phyloP scores from a whole-genome alignment of 345 rosid genomes.

The Linum tenue region DNA sequence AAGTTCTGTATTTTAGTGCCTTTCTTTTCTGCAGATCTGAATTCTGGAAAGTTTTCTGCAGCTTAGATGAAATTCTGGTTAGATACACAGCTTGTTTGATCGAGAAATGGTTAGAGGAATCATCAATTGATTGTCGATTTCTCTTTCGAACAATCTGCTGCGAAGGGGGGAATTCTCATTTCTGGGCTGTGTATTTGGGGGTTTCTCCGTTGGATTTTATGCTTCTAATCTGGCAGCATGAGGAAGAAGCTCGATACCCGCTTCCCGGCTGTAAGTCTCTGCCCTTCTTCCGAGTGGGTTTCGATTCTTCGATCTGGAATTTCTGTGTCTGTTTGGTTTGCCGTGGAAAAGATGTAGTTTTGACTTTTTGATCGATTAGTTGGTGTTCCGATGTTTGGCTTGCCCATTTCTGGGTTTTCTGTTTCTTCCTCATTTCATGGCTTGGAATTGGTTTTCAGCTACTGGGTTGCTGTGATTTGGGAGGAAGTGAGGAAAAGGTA shows the following conservation, averaged over 20 bases:
- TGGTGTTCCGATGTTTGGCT: not conserved
- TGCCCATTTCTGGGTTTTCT: not conserved
- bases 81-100: not conserved
- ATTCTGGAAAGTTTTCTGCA: constrained; percentile 3
- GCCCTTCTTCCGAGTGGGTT: not conserved
- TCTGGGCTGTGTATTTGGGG: not conserved
- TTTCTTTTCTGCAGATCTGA: constrained; percentile 17
- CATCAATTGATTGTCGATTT: constrained; percentile 6
- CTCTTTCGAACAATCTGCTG: constrained; percentile 2
- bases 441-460: not conserved
- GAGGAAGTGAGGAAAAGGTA: not conserved
- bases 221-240: constrained; percentile 41
- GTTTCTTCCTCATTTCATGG: not conserved
- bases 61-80: not conserved
- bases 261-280: constrained; percentile 57
- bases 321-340: not conserved
- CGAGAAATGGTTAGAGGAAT: constrained; percentile 5
- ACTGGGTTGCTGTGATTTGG: not conserved
- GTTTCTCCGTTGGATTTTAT: constrained; percentile 10
- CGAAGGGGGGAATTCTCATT: not conserved
- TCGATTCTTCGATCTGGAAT: not conserved
- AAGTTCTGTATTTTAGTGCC: not conserved
- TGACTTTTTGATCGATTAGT: constrained; percentile 1
- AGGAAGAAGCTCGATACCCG: constrained; percentile 79
- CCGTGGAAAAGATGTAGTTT: not conserved